These are phyloP conservation scores for Neodidymelliopsis sp. DNA, from an alignment of 2,329 filamentous ascomycete genomes.

Conservation along the genomic window DNA sequence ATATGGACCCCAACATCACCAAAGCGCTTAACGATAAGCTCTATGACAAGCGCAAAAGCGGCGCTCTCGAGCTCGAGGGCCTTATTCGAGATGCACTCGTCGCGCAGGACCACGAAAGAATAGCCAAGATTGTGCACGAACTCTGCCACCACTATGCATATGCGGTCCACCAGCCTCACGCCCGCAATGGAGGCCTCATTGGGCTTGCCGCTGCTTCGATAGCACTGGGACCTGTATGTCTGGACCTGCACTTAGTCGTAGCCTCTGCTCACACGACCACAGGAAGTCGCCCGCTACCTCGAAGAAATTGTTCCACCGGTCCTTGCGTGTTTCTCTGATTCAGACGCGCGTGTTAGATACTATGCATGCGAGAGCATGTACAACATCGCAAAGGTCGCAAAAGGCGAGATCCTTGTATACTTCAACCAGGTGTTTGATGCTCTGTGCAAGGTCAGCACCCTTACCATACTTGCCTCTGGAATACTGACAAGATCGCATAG, in stretches of 20 bases:
- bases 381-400: slow-evolving; percentile 98
- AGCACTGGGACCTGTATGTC: slow-evolving; percentile 84
- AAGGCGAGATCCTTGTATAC: slow-evolving; percentile 94
- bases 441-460: slow-evolving; percentile 79
- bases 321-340: slow-evolving; percentile 95
- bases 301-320: slow-evolving; percentile 95
- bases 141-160: slow-evolving; percentile 98
- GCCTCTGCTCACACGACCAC: slow-evolving; percentile 31
- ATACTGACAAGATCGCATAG: slow-evolving; percentile 57
- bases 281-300: slow-evolving; percentile 92
- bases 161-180: slow-evolving; percentile 94
- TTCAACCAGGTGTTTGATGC: slow-evolving; percentile 99
- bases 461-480: neutral
- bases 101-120: slow-evolving; percentile 77
- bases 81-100: slow-evolving; percentile 85
- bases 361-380: slow-evolving; percentile 99
- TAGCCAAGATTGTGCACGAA: slow-evolving; percentile 90
- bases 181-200: slow-evolving; percentile 94
- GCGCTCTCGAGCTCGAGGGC: slow-evolving; percentile 92
- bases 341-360: slow-evolving; percentile 95
- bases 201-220: slow-evolving; percentile 95
- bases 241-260: neutral
- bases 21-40: slow-evolving; percentile 96
- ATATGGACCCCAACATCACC: slow-evolving; percentile 89
- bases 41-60: slow-evolving; percentile 97